phyloP scores from a whole-genome alignment of 108 stramenopile genomes.

The Epipyxis sp. region DNA sequence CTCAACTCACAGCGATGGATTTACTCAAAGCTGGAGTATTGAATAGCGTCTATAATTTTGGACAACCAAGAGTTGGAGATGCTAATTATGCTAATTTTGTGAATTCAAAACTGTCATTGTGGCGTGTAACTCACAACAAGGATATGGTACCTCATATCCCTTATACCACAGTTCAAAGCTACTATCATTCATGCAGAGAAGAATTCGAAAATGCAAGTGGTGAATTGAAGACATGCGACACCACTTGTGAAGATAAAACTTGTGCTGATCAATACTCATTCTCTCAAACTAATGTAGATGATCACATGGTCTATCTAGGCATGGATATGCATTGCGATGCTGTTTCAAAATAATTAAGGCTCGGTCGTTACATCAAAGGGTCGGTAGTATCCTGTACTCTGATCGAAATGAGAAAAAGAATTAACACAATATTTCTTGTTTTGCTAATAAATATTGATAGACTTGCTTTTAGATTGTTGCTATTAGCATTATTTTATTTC shows the following conservation, averaged over 20 bases:
- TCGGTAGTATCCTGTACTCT: not conserved
- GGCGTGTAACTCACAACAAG: constrained; percentile 38
- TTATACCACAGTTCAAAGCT: not conserved
- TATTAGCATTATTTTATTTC: too few species aligned
- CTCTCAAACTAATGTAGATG: not conserved
- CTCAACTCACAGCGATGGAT: constrained; percentile 8
- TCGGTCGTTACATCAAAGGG: not conserved
- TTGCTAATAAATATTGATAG: too few species aligned
- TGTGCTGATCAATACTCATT: not conserved
- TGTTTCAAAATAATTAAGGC: not conserved
- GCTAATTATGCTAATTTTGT: not conserved
- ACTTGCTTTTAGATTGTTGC: too few species aligned
- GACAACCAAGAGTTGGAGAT: constrained; percentile 35
- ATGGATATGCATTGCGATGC: not conserved
- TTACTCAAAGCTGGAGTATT: not conserved
- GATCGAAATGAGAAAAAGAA: not conserved
- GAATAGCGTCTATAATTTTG: constrained; percentile 30
- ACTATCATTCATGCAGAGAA: not conserved
- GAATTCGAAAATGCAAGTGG: not conserved
- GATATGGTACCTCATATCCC: constrained; percentile 45
- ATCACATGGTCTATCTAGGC: constrained; percentile 3
- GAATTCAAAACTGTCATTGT: not conserved
- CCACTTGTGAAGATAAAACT: not conserved
- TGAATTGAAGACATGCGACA: not conserved
- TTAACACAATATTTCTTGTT: too few species aligned